Evolutionary conservation across 805 yeast species (phyloP).

Genomic region (Brettanomyces nanus): DNA sequence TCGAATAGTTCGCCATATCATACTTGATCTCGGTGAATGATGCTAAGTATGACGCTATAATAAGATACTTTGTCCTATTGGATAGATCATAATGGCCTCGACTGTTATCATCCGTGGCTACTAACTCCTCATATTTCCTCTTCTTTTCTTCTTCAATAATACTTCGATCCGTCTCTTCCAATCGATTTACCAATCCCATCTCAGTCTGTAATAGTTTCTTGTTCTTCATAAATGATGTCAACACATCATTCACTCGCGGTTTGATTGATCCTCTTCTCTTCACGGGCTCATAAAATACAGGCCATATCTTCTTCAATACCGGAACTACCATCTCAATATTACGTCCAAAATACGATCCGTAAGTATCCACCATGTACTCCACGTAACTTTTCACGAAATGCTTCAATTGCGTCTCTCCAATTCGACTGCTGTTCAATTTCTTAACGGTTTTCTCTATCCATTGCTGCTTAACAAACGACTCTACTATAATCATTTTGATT

Average conservation of each 20-base stretch:
- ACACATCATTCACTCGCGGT: slow-evolving; percentile 19
- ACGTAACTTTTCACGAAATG: slow-evolving; percentile 26
- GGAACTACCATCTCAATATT: slow-evolving; percentile 30
- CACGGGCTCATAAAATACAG: slow-evolving; percentile 22
- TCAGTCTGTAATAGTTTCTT: slow-evolving; percentile 19
- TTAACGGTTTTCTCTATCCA: slow-evolving; percentile 7
- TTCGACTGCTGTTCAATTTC: background rate
- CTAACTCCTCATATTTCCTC: slow-evolving; percentile 1
- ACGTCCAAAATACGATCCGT: slow-evolving; percentile 36
- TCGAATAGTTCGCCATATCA: slow-evolving; percentile 67
- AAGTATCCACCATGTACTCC: slow-evolving; percentile 37
- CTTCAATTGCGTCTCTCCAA: slow-evolving; percentile 9
- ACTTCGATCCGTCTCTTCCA: slow-evolving; percentile 10
- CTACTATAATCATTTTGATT: slow-evolving; percentile 28
- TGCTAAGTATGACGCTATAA: slow-evolving; percentile 77
- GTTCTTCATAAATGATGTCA: slow-evolving; percentile 20
- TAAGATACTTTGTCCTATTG: slow-evolving; percentile 54
- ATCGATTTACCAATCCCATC: slow-evolving; percentile 16
- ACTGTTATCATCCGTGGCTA: slow-evolving; percentile 1
- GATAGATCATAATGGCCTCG: slow-evolving; percentile 40
- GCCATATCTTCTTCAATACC: slow-evolving; percentile 23
- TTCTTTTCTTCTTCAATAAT: slow-evolving; percentile 6
- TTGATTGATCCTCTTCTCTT: slow-evolving; percentile 11
- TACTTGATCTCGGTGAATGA: slow-evolving; percentile 64
- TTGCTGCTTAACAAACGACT: slow-evolving; percentile 8